A percentile compares a stretch with the other conserved stretches of the same genome.
phyloP scores from a whole-genome alignment of 495 filamentous ascomycete genomes.

The Annulohypoxylon maeteangense region DNA sequence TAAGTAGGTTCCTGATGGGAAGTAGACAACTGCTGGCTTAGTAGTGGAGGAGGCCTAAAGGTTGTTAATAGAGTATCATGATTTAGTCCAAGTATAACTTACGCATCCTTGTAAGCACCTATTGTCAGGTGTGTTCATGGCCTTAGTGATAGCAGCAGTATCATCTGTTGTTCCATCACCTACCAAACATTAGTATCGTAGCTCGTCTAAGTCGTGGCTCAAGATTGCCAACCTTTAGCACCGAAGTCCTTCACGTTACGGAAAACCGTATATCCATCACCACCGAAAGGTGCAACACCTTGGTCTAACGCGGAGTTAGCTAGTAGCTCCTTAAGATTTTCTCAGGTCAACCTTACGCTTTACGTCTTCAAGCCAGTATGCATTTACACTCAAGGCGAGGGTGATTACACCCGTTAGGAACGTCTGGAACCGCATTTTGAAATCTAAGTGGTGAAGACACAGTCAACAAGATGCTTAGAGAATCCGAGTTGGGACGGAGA shows the following conservation, averaged over 20 bases:
- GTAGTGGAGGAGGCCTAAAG: constrained; percentile 70
- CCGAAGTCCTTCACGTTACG: constrained; percentile 71
- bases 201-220: background rate
- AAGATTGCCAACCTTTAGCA: constrained; percentile 59
- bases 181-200: constrained; percentile 29
- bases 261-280: constrained; percentile 62
- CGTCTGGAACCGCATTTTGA: constrained; percentile 53
- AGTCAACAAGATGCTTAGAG: constrained; percentile 24
- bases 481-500: constrained; percentile 27
- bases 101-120: constrained; percentile 80
- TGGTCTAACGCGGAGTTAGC: constrained; percentile 49
- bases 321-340: background rate
- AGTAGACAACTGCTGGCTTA: constrained; percentile 81
- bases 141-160: constrained; percentile 83
- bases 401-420: constrained; percentile 53
- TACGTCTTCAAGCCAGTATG: constrained; percentile 58
- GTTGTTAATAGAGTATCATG: constrained; percentile 39
- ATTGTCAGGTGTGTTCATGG: constrained; percentile 76
- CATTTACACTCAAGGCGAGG: constrained; percentile 52
- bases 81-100: constrained; percentile 38
- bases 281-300: constrained; percentile 59
- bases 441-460: constrained; percentile 33
- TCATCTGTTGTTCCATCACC: constrained; percentile 74
- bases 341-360: constrained; percentile 45
- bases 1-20: constrained; percentile 80